Base-by-base conservation (phyloP, 2,329 filamentous ascomycete genomes). In the Ophiostoma sp. region DNA sequence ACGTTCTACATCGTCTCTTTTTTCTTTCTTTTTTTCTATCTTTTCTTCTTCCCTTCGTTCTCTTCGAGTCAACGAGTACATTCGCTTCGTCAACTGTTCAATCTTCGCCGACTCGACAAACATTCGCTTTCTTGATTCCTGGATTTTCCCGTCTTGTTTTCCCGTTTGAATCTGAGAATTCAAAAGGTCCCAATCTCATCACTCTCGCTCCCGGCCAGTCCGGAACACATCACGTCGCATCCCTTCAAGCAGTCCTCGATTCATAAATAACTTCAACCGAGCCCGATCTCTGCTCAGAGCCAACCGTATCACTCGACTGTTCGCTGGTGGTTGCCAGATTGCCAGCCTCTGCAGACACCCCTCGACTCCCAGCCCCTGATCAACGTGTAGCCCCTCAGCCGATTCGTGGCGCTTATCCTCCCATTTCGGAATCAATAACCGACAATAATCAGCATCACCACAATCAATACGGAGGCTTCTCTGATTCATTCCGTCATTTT, bases 111-210 rank as follows among this genome's bases (percentile, higher is more conserved):
- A 31, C 57, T 62, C 57, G 57, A 62, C 57, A 62, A 11, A 31
- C 57, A 62, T 33, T 62, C 57, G 57, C 57, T 62, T 60, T 54
- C 52, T 62, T 33, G 54, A 60, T 60, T 62, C 27, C 8, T 62
- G 23, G 11, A 17, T 31, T 33, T 17, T 33, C 1, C n/a, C 13
- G 8, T 57, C 23, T 27, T 27, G 8, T 31, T 27, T 27, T 27
- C n/a, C 20, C 48, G 36, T 10, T 39, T 2, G 0, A 17, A 44
- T 44, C 44, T 48, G 44, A 48, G 17, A n/a, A 48, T 48, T 7
- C 17, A 15, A 48, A 48, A 48, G 27, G 27, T 20, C 17, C 17
- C 17, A 8, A 33, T 62, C 57, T 62, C 57, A 13, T 35, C 27
- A 54, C 57, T 35, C 57, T 62, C 57, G 57, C 57, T 62, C 23